These are phyloP conservation scores for Syzygium aromaticum DNA, from an alignment of 345 rosid genomes.

Conservation along the genomic window DNA sequence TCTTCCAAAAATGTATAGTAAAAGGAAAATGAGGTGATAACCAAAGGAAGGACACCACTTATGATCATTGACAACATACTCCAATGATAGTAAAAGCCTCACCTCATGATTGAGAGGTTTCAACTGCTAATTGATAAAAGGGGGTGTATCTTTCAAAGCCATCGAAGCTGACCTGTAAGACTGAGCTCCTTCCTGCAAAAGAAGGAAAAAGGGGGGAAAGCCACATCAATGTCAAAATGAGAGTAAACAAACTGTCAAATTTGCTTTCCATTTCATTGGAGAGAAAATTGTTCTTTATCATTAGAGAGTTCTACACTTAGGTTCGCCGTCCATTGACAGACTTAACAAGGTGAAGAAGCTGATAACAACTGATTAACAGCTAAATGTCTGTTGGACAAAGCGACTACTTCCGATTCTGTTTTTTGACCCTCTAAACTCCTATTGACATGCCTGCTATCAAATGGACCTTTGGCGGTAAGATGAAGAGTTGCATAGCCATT, in stretches of 20 bases:
- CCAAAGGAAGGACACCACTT: not conserved
- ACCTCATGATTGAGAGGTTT: conserved; percentile 31
- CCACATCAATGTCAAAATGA: not conserved
- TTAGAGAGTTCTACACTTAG: not conserved
- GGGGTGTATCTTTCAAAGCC: conserved; percentile 23
- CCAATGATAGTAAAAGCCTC: conserved; percentile 29
- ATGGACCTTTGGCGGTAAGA: not conserved
- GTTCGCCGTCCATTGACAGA: not conserved
- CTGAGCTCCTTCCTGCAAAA: conserved; percentile 49
- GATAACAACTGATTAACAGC: not conserved
- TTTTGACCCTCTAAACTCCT: not conserved
- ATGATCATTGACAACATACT: not conserved
- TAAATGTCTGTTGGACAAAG: not conserved
- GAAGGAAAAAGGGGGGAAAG: not conserved
- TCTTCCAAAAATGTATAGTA: not conserved
- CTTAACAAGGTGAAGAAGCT: not conserved
- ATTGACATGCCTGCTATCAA: not conserved
- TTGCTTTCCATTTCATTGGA: not conserved
- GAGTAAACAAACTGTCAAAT: not conserved
- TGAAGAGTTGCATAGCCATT: not conserved
- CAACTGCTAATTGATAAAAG: conserved; percentile 41
- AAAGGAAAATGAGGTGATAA: not conserved
- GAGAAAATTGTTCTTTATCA: not conserved
- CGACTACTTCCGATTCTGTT: not conserved
- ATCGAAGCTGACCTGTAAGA: conserved; percentile 33